Percentiles rank a stretch among this genome's conserved stretches.
These are phyloP conservation scores for Raddia guianensis DNA, from an alignment of 176 grass and related monocot species.

Conservation along the genomic window DNA sequence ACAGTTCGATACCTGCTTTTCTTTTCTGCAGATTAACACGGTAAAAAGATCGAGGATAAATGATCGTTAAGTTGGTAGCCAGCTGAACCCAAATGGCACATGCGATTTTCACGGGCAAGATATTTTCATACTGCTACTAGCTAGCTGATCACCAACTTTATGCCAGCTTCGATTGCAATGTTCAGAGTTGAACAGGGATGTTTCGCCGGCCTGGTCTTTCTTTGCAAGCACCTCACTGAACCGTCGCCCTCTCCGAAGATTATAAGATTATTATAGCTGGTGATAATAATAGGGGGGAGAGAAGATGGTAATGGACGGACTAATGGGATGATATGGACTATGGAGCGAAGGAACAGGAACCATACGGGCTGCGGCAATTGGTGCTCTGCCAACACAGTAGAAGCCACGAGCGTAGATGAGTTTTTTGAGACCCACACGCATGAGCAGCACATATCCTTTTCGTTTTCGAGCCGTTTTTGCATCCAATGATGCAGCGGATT, in stretches of 20 bases:
- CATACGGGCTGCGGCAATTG: background rate
- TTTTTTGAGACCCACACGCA: background rate
- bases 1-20: background rate
- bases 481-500: conserved; percentile 20
- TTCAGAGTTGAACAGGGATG: background rate
- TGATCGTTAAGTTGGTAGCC: background rate
- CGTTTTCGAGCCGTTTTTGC: background rate
- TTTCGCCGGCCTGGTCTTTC: background rate
- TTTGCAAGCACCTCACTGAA: background rate
- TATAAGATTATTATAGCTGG: background rate
- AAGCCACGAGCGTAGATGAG: background rate
- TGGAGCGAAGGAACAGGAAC: background rate
- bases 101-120: background rate
- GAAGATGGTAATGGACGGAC: background rate
- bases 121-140: background rate
- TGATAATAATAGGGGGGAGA: background rate
- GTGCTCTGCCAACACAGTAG: background rate
- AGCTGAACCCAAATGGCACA: background rate
- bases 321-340: too few species aligned
- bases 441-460: background rate
- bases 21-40: background rate
- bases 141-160: background rate
- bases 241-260: background rate
- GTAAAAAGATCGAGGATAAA: background rate
- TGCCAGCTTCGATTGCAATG: background rate